These are phyloP conservation scores for Saraca asoca DNA, from an alignment of 331 rosid species.

Conservation along the genomic window DNA sequence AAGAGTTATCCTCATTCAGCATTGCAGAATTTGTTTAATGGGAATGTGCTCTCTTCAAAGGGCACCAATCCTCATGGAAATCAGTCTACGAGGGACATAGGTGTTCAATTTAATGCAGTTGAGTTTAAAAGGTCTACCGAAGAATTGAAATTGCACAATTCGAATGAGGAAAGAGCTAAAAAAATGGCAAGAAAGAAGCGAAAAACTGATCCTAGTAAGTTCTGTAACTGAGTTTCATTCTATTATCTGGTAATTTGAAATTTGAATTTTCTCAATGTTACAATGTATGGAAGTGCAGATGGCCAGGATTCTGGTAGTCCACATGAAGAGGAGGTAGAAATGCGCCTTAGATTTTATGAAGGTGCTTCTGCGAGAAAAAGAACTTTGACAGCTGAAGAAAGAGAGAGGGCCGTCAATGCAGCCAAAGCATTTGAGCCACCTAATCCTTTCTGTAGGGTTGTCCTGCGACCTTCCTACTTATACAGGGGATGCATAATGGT, in stretches of 20 bases:
- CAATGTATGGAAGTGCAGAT: constrained; percentile 51
- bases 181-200: constrained; percentile 64
- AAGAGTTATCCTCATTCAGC: constrained; percentile 62
- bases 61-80: constrained; percentile 45
- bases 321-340: constrained; percentile 63
- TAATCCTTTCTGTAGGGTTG: constrained; percentile 96
- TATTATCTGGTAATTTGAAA: not conserved
- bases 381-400: constrained; percentile 90
- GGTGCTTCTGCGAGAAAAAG: constrained; percentile 98
- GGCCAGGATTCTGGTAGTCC: constrained; percentile 57
- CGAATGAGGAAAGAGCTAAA: constrained; percentile 53
- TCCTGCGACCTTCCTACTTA: constrained; percentile 89
- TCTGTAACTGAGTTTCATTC: constrained; percentile 24
- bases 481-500: constrained; percentile 99
- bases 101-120: constrained; percentile 65
- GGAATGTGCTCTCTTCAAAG: constrained; percentile 48
- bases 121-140: constrained; percentile 74
- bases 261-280: constrained; percentile 27
- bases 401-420: constrained; percentile 75
- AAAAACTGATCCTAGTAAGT: constrained; percentile 61
- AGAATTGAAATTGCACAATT: constrained; percentile 50
- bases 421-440: constrained; percentile 85
- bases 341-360: constrained; percentile 84
- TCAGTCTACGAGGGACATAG: constrained; percentile 54
- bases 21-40: constrained; percentile 72